phyloP scores from a whole-genome alignment of 257 asterid genomes.

The Solanum lycopersicoides region DNA sequence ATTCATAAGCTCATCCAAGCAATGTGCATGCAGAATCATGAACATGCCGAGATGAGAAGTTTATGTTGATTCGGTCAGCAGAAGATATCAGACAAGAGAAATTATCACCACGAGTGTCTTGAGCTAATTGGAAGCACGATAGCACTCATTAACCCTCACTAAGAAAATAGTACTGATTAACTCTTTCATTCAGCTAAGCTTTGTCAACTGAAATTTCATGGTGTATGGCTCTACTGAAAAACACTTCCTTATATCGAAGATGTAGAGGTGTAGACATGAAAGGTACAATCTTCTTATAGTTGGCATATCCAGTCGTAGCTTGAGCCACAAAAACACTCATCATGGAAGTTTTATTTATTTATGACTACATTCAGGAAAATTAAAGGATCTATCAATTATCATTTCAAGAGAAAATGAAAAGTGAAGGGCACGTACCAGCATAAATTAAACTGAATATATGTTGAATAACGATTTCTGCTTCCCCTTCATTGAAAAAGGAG shows the following conservation, averaged over 20 bases:
- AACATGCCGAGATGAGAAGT: background rate
- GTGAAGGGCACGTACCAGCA: conserved; percentile 48
- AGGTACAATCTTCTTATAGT: background rate
- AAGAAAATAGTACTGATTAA: background rate
- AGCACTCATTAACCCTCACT: background rate
- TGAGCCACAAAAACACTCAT: background rate
- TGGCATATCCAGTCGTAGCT: background rate
- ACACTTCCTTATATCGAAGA: background rate
- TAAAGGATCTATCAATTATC: background rate
- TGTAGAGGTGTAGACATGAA: background rate
- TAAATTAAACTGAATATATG: conserved; percentile 76
- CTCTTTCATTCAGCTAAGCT: background rate
- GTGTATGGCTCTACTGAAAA: background rate
- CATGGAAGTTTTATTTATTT: background rate
- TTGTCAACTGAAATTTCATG: background rate
- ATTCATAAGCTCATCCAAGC: background rate
- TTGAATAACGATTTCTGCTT: conserved; percentile 82
- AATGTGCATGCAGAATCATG: background rate
- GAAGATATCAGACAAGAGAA: background rate
- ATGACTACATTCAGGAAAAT: background rate
- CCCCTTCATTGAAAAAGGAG: conserved; percentile 94
- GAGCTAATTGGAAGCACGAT: background rate
- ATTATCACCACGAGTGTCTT: background rate
- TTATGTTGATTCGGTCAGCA: background rate
- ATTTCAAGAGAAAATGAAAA: background rate